Base-by-base conservation (phyloP, 495 filamentous ascomycete genomes). In the Haplographium delicatum region DNA sequence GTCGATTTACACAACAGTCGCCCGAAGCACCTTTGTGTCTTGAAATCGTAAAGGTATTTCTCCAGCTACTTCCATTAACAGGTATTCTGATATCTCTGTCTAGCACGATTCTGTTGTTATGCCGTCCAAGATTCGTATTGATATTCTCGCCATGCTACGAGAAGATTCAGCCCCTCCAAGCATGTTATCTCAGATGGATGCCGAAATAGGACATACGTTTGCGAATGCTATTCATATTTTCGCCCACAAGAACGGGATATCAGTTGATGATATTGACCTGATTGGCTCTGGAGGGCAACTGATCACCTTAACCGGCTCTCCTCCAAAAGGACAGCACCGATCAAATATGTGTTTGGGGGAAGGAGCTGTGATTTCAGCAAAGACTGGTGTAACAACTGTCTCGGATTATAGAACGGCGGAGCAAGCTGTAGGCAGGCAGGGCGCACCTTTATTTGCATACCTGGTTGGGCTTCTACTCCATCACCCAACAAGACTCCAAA, bases 351-450 rank as follows among this genome's bases (percentile, higher is more conserved):
- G 59, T 31, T 65, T 74, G 58, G 71, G 68, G 22, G 72, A 74
- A 42, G 70, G 69, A 10, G 62, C 64, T 18, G 69, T 72, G 34
- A 62, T 73, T 16, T 67, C 68, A 16, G 67, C 68, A 1, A 66
- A 68, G 22, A 73, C 67, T 0, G 68, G 70, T 8, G 71, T 72
- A 18, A 74, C 70, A 5, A 65, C 68, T 1, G 70, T 74, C 38
- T 71, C 68, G 4, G 70, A 73, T 49, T 72, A 74, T 53, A 63
- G 70, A 4, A 68, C 71, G 6, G 68, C 65, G 46, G 70, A 73
- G 16, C 69, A 71, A 54, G 69, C 70, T 4, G 70, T 67, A 4
- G 71, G 70, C 1, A 66, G 69, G 23, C 71, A 74, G 48, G 69
- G 71, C 2, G 70, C 70, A 1, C 71, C 70, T 5, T 52, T 74